Percentiles rank a stretch among this genome's conserved stretches.
Conservation (phyloP, 176 grass and related monocot genomes). For the Urochloa ruziziensis region DNA sequence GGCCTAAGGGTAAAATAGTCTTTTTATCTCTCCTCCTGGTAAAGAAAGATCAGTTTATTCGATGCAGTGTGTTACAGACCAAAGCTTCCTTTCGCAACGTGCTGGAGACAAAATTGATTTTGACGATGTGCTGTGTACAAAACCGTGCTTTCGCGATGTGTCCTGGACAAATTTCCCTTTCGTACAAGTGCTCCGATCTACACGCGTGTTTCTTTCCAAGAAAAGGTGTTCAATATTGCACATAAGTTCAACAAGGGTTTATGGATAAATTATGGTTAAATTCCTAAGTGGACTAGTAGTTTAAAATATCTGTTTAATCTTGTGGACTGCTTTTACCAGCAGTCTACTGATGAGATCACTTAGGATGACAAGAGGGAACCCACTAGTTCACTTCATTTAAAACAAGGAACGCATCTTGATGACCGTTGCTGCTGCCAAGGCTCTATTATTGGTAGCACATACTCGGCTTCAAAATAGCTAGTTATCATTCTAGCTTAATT, state of each 20-base stretch:
- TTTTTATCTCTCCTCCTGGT: no score
- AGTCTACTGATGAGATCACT: conserved; percentile 20
- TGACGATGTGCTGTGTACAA: no score
- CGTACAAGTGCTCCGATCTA: conserved; percentile 18
- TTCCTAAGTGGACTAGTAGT: conserved; percentile 24
- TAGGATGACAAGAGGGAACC: neutral
- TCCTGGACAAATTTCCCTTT: no score
- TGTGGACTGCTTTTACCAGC: neutral
- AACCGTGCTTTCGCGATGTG: no score
- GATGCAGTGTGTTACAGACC: no score
- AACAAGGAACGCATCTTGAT: neutral
- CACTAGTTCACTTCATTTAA: conserved; percentile 9
- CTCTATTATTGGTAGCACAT: neutral
- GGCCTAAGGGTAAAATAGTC: no score
- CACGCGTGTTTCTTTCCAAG: neutral
- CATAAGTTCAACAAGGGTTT: neutral
- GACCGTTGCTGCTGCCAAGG: neutral
- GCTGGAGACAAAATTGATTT: no score
- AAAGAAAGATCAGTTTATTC: no score
- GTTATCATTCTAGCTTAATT: no score
- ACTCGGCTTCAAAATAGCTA: no score
- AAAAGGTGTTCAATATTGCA: neutral
- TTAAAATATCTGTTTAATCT: conserved; percentile 27
- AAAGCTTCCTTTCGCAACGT: no score
- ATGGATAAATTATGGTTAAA: neutral